Conservation (phyloP, 1,284 basidiomycete species). For the Cryptococcus depauperatus region DNA sequence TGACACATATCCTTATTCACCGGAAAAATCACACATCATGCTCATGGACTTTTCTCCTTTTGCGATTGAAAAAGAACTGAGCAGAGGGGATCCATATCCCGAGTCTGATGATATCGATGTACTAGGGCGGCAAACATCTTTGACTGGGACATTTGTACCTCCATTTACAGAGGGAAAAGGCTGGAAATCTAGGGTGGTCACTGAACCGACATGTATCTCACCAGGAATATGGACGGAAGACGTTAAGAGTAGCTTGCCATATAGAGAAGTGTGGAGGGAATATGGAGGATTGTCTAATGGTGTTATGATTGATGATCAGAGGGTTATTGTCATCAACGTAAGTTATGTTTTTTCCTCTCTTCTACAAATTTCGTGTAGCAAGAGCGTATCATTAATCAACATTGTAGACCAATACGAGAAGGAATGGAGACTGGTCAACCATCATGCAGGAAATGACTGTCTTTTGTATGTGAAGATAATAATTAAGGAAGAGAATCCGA, state of each 20-base stretch:
- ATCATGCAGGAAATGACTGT: slow-evolving; percentile 32
- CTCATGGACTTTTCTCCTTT: slow-evolving; percentile 37
- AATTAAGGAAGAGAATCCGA: no score
- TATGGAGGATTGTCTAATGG: slow-evolving; percentile 26
- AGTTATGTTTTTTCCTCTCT: slow-evolving; percentile 9
- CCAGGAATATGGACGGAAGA: slow-evolving; percentile 24
- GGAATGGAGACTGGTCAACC: slow-evolving; percentile 20
- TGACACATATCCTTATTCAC: neutral
- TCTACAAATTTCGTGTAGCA: neutral
- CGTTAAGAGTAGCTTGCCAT: slow-evolving; percentile 26
- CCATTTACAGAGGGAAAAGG: slow-evolving; percentile 1
- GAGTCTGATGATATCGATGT: neutral
- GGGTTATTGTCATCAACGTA: slow-evolving; percentile 31
- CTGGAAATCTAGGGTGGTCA: slow-evolving; percentile 1
- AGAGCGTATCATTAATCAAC: no score
- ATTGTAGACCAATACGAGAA: slow-evolving; percentile 13
- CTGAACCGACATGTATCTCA: slow-evolving; percentile 15
- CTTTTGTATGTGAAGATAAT: slow-evolving; percentile 36
- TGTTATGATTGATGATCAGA: slow-evolving; percentile 42
- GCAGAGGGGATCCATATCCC: neutral
- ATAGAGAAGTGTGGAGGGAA: slow-evolving; percentile 18
- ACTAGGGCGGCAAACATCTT: neutral
- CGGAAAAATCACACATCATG: slow-evolving; percentile 13
- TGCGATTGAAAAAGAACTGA: slow-evolving; percentile 5
- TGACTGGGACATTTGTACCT: neutral